phyloP scores from a whole-genome alignment of 2,329 filamentous ascomycete genomes.

The Catunica adiposa region DNA sequence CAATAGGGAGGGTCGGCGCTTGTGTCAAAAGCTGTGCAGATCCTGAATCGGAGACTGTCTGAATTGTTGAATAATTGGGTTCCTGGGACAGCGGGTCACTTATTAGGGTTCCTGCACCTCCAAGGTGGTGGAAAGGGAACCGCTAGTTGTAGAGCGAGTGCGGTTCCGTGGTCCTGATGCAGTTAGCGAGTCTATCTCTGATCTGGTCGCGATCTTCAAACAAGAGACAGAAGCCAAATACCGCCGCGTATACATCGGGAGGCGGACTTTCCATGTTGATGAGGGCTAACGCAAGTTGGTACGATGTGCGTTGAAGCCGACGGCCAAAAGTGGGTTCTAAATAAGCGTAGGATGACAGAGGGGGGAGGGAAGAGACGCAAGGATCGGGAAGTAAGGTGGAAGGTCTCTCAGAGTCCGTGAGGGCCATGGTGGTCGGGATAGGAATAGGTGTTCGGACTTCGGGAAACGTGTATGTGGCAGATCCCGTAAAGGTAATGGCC shows the following conservation, averaged over 20 bases:
- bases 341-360: conserved; percentile 40
- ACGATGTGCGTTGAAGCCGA: conserved; percentile 46
- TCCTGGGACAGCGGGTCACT: background rate
- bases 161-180: conserved; percentile 21
- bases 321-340: conserved; percentile 54
- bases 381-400: background rate
- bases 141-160: conserved; percentile 40
- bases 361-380: conserved; percentile 19
- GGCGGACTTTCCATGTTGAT: conserved; percentile 34
- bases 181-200: conserved; percentile 23
- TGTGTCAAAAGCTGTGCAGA: too few species aligned
- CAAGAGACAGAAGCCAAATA: conserved; percentile 54
- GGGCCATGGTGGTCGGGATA: background rate
- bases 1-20: background rate
- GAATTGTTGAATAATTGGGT: background rate
- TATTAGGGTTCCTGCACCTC: conserved; percentile 47
- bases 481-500: background rate
- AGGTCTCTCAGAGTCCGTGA: background rate
- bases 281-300: conserved; percentile 46
- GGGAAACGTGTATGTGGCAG: background rate
- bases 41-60: too few species aligned
- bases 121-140: conserved; percentile 47
- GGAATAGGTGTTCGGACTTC: background rate
- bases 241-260: conserved; percentile 31
- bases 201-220: conserved; percentile 38